Base-by-base conservation (phyloP, 768 basidiomycete genomes). In the Amanita inopinata region DNA sequence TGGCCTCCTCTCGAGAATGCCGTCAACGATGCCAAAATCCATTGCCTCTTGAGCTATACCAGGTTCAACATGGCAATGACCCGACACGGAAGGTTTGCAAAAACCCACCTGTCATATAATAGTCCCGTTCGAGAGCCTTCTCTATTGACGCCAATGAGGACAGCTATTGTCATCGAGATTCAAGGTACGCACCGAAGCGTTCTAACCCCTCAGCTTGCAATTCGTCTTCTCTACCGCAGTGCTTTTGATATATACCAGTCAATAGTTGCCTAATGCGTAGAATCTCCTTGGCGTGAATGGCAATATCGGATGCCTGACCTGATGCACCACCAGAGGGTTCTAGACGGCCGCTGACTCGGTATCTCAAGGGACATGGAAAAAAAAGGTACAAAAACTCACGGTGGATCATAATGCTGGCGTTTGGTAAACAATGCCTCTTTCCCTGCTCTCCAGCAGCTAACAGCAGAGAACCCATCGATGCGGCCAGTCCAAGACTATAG, bases 381-480 rank as follows among this genome's bases (percentile, higher is more conserved):
- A 42, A 32, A 46, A 48, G 38, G 50, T 45, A 46, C 24, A 49
- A 27, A 38, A 48, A 62, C 71, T 48, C 58, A 94, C 93, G 94
- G 60, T 98, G 94, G 43, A 98, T 97, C 94, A 98, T 98, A 55
- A 98, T 90, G 57, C 85, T 89, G 14, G 91, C 83, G 58, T 97
- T 87, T 9, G 91, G 90, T 45, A 98, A 73, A 52, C 85, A 85
- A 58, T 91, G 91, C 22, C 94, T 73, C 59, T 93, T 90, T 25
- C 93, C 93, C 51, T 72, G 80, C 65, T 85, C 90, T 25, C 91
- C 92, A 36, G 90, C 91, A 7, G 90, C 85, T 3, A 98, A 74
- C 12, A 98, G 74, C 37, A 97, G 71, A 36, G 89, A 93, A 5
- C 91, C 94, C 94, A 98, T 97, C 18, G 87, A 91, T 46, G 88